These are phyloP conservation scores for Pyrenochaeta sp. DNA, from an alignment of 2,329 filamentous ascomycete genomes.

Conservation along the genomic window DNA sequence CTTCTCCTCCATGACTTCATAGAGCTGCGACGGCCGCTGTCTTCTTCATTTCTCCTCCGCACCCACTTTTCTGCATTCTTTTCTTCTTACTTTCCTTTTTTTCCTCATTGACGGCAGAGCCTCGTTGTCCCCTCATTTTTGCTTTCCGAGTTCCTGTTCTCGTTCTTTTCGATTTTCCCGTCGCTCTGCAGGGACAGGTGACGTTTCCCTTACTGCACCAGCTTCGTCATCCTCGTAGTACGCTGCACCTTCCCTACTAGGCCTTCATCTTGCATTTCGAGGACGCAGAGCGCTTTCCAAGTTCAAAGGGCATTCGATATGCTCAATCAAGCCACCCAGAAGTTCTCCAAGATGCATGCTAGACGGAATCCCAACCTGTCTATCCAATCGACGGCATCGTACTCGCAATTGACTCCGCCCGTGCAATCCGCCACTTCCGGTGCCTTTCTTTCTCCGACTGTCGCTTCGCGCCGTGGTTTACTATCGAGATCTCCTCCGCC, in stretches of 20 bases:
- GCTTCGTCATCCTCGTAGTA: constrained; percentile 7
- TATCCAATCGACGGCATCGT: constrained; percentile 51
- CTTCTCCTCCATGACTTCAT: constrained; percentile 25
- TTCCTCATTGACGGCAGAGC: constrained; percentile 21
- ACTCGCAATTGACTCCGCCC: constrained; percentile 42
- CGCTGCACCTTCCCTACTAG: constrained; percentile 10
- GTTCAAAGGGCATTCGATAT: constrained; percentile 27
- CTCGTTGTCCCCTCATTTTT: constrained; percentile 27
- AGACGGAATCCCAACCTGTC: constrained; percentile 56
- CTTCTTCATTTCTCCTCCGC: constrained; percentile 8
- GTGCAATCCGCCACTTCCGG: constrained; percentile 42
- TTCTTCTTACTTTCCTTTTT: constrained; percentile 5
- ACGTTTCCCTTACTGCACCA: constrained; percentile 9
- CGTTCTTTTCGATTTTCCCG: too few relatives aligned
- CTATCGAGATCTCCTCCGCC: constrained; percentile 74
- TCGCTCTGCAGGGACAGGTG: constrained; percentile 27
- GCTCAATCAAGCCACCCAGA: constrained; percentile 46
- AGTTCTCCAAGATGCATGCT: constrained; percentile 53
- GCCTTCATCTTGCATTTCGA: constrained; percentile 1
- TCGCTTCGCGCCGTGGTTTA: constrained; percentile 58
- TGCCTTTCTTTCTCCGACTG: constrained; percentile 45
- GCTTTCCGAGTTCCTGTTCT: too few relatives aligned
- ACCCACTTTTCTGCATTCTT: constrained; percentile 2
- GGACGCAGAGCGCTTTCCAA: constrained; percentile 7
- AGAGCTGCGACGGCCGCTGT: constrained; percentile 4